These are phyloP conservation scores for Phytophthora fragariae DNA, from an alignment of 352 stramenopile species.

Conservation along the genomic window DNA sequence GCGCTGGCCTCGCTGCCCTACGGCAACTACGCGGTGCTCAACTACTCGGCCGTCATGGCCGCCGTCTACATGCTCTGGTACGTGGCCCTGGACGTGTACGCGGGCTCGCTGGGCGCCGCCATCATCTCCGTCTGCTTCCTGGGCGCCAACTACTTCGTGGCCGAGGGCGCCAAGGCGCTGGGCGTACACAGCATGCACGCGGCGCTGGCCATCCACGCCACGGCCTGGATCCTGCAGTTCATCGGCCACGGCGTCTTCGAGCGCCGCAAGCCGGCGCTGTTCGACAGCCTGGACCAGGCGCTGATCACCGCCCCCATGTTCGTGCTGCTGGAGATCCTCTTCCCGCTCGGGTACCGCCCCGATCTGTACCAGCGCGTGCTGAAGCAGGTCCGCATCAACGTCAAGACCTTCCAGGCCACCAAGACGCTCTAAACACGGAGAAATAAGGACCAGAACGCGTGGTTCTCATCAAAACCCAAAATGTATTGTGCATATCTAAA, in stretches of 20 bases:
- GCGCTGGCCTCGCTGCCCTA: slow-evolving; percentile 46
- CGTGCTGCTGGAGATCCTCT: slow-evolving; percentile 86
- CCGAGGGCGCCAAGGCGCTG: slow-evolving; percentile 39
- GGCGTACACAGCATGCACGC: slow-evolving; percentile 68
- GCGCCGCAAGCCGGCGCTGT: slow-evolving; percentile 82
- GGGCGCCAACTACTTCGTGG: slow-evolving; percentile 71
- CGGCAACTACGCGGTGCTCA: slow-evolving; percentile 66
- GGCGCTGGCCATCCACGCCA: slow-evolving; percentile 62
- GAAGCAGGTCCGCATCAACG: slow-evolving; percentile 69
- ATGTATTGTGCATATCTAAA: background rate
- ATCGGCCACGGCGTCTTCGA: slow-evolving; percentile 90
- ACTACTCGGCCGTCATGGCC: slow-evolving; percentile 66
- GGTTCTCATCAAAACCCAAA: slow-evolving; percentile 12
- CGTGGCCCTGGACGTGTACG: slow-evolving; percentile 69
- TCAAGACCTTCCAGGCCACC: slow-evolving; percentile 61
- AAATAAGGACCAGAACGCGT: background rate
- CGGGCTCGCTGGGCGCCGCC: slow-evolving; percentile 62
- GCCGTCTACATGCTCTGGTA: slow-evolving; percentile 87
- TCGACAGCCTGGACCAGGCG: slow-evolving; percentile 89
- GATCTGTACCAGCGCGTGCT: slow-evolving; percentile 72
- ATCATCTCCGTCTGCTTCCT: slow-evolving; percentile 64
- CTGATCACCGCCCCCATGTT: slow-evolving; percentile 90
- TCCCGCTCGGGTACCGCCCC: slow-evolving; percentile 79
- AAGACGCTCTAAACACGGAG: slow-evolving; percentile 42
- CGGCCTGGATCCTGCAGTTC: slow-evolving; percentile 81